Conservation (phyloP, 228 moss, liverwort and hornwort species). For the Sphagnum fallax region DNA sequence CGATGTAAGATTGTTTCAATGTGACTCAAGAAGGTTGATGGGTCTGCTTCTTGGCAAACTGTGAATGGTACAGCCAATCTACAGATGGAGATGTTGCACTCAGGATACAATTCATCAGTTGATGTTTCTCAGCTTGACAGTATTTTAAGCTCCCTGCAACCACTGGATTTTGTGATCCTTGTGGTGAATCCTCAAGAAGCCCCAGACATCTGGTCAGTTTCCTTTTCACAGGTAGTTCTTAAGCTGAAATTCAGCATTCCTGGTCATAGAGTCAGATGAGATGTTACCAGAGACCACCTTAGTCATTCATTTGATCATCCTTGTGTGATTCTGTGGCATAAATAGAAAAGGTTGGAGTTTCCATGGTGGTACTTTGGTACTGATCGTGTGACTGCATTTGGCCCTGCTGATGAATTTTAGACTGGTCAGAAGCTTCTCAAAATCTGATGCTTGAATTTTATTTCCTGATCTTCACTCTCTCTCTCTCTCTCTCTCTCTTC, state of each 20-base stretch:
- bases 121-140: constrained; percentile 27
- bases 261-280: background rate
- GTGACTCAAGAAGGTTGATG: no score
- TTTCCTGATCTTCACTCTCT: no score
- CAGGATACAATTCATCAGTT: constrained; percentile 32
- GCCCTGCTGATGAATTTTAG: constrained; percentile 20
- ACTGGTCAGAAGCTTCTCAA: constrained; percentile 5
- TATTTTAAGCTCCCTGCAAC: constrained; percentile 23
- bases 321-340: background rate
- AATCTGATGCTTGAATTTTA: no score
- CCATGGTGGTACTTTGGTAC: constrained; percentile 59
- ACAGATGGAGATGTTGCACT: constrained; percentile 25
- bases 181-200: constrained; percentile 49
- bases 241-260: background rate
- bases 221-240: constrained; percentile 17
- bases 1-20: no score
- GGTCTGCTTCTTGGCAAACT: constrained; percentile 18
- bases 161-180: constrained; percentile 36
- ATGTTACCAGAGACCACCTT: background rate
- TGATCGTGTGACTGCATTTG: constrained; percentile 50
- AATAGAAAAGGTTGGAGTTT: constrained; percentile 30
- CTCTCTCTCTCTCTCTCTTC: no score
- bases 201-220: constrained; percentile 32
- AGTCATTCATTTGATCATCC: no score
- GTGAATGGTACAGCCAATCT: constrained; percentile 25